Conservation (phyloP, 805 yeast species). For the Trichomonascus vanleenenianus region DNA sequence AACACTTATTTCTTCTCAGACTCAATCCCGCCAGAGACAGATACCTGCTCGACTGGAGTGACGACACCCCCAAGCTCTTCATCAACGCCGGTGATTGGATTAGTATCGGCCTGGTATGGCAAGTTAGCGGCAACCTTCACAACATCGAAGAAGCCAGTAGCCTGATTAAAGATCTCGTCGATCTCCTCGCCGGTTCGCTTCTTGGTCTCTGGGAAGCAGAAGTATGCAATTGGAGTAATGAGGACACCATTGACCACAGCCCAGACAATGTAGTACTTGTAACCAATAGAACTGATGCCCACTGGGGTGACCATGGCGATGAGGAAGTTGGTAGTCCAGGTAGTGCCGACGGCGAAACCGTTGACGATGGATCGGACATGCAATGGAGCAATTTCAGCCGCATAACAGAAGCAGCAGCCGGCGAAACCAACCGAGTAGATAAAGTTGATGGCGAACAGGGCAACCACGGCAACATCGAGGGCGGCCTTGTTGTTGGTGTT, state of each 20-base stretch:
- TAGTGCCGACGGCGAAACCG: constrained; percentile 42
- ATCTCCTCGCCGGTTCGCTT: constrained; percentile 68
- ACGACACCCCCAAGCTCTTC: neutral
- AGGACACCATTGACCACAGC: constrained; percentile 32
- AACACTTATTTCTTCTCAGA: neutral
- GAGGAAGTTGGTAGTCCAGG: constrained; percentile 47
- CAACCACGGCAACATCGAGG: constrained; percentile 14
- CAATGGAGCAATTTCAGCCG: constrained; percentile 49
- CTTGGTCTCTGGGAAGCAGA: constrained; percentile 68
- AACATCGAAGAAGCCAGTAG: constrained; percentile 7
- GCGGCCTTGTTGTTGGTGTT: constrained; percentile 8
- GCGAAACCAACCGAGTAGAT: constrained; percentile 14
- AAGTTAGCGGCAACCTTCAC: constrained; percentile 7
- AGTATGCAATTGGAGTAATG: constrained; percentile 33
- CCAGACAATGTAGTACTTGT: constrained; percentile 52
- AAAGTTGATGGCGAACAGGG: constrained; percentile 11
- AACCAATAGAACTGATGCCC: constrained; percentile 40
- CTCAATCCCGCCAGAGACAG: neutral
- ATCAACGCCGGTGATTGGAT: neutral
- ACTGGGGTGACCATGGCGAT: constrained; percentile 49
- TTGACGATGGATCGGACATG: constrained; percentile 38
- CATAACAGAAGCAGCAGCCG: constrained; percentile 30
- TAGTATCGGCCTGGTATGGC: constrained; percentile 4
- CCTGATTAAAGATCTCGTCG: constrained; percentile 42
- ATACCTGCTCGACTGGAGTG: neutral